These are phyloP conservation scores for Eucalyptus viminalis DNA, from an alignment of 345 rosid genomes.

Conservation along the genomic window DNA sequence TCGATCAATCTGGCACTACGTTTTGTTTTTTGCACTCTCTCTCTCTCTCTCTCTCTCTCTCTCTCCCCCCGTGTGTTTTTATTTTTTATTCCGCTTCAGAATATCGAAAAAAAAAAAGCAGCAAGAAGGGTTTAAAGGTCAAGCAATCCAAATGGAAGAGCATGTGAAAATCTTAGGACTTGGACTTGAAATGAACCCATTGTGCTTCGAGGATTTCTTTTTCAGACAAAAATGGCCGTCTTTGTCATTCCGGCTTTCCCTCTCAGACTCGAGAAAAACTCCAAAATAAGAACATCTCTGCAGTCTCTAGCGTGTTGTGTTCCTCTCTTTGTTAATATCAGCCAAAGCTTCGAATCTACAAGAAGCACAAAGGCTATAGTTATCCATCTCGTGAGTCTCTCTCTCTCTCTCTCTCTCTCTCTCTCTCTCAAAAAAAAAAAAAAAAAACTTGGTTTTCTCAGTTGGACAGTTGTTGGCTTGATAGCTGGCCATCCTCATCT, in stretches of 20 bases:
- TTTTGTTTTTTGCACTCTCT: not conserved
- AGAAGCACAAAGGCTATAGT: not conserved
- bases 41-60: not conserved
- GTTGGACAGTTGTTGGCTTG: not conserved
- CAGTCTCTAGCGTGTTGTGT: not conserved
- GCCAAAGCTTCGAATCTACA: not conserved
- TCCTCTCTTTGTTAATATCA: not conserved
- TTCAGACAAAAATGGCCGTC: not conserved
- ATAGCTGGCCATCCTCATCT: not conserved
- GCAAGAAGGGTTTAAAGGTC: not conserved
- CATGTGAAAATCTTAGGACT: not conserved
- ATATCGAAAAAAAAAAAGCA: not conserved
- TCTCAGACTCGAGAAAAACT: not conserved
- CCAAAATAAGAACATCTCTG: not conserved
- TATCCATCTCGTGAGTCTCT: not conserved
- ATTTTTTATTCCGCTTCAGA: not conserved
- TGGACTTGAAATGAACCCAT: not conserved
- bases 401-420: not conserved
- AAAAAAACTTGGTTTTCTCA: not conserved
- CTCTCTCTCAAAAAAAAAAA: no score
- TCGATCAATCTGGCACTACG: not conserved
- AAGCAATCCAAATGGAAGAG: not conserved
- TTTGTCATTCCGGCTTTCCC: not conserved
- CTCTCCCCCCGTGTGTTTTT: not conserved
- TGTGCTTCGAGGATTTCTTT: not conserved